phyloP scores from a whole-genome alignment of 495 filamentous ascomycete species.

The Apiosordaria backusii region DNA sequence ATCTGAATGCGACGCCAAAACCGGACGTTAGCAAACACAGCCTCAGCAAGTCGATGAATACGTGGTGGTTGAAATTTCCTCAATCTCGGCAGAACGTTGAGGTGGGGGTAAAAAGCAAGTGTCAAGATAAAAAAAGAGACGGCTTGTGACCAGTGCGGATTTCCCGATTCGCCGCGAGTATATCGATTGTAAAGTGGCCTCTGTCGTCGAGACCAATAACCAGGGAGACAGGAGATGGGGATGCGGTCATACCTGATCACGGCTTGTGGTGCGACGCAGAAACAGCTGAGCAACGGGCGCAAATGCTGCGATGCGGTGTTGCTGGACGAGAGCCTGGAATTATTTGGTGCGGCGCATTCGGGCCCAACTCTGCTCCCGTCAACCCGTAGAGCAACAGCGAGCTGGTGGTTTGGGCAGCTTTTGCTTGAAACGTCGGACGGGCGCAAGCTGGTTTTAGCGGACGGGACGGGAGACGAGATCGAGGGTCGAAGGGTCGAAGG shows the following conservation, averaged over 20 bases:
- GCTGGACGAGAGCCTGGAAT: not conserved
- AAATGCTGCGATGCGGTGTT: too few species aligned
- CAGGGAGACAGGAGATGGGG: slow-evolving; percentile 3
- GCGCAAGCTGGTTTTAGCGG: not conserved
- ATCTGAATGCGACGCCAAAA: slow-evolving; percentile 1
- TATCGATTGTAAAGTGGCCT: slow-evolving; percentile 24
- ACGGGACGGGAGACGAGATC: not conserved
- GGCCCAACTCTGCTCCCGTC: slow-evolving; percentile 1
- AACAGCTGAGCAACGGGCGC: slow-evolving; percentile 14
- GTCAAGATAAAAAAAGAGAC: slow-evolving; percentile 19
- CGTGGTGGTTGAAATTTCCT: slow-evolving; percentile 3
- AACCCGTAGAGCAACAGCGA: not conserved
- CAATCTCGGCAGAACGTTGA: slow-evolving; percentile 27
- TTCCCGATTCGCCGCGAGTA: slow-evolving; percentile 31
- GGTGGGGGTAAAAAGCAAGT: slow-evolving; percentile 22
- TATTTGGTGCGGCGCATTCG: slow-evolving; percentile 8
- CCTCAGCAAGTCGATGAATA: not conserved
- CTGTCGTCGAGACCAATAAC: slow-evolving; percentile 20
- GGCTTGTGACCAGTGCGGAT: slow-evolving; percentile 23
- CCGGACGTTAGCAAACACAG: not conserved
- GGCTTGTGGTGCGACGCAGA: slow-evolving; percentile 11
- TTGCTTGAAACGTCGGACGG: not conserved
- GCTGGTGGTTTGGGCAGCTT: slow-evolving; percentile 5
- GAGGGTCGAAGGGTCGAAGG: not conserved
- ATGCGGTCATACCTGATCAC: slow-evolving; percentile 24